These are phyloP conservation scores for Cladosporium velox DNA, from an alignment of 2,329 filamentous ascomycete genomes.

Conservation along the genomic window DNA sequence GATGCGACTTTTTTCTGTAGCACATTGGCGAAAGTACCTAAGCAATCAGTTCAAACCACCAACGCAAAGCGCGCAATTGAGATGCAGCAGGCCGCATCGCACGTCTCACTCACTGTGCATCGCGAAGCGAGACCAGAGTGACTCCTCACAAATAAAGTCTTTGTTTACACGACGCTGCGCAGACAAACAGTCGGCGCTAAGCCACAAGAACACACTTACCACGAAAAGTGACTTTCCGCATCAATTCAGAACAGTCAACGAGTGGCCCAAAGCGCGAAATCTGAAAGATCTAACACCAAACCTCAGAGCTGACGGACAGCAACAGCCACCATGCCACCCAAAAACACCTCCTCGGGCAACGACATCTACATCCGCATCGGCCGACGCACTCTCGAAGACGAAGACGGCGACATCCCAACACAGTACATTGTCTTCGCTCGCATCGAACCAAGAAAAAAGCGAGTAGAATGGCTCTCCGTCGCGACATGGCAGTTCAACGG, in stretches of 20 bases:
- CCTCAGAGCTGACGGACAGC: no score
- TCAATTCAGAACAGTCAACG: no score
- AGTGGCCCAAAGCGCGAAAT: background rate
- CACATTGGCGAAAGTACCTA: background rate
- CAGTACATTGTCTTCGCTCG: conserved; percentile 14
- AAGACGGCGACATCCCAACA: conserved; percentile 3
- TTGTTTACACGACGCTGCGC: background rate
- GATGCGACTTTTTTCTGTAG: background rate
- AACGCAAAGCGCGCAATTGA: background rate
- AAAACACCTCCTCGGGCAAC: background rate
- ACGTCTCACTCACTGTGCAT: background rate
- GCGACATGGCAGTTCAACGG: conserved; percentile 18
- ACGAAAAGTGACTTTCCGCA: background rate
- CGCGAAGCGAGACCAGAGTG: background rate
- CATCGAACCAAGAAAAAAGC: background rate
- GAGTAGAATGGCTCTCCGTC: conserved; percentile 8
- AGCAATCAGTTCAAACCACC: background rate
- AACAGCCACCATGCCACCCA: background rate
- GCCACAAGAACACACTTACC: background rate
- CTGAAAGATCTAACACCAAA: background rate
- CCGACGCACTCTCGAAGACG: conserved; percentile 14
- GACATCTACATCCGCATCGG: conserved; percentile 17
- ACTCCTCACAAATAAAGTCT: background rate
- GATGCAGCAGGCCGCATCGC: background rate
- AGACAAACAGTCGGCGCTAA: background rate